A percentile compares a stretch with the other conserved stretches of the same genome.
Evolutionary conservation across 495 filamentous ascomycete genomes (phyloP).

Genomic region (Talaromyces wortmannii): DNA sequence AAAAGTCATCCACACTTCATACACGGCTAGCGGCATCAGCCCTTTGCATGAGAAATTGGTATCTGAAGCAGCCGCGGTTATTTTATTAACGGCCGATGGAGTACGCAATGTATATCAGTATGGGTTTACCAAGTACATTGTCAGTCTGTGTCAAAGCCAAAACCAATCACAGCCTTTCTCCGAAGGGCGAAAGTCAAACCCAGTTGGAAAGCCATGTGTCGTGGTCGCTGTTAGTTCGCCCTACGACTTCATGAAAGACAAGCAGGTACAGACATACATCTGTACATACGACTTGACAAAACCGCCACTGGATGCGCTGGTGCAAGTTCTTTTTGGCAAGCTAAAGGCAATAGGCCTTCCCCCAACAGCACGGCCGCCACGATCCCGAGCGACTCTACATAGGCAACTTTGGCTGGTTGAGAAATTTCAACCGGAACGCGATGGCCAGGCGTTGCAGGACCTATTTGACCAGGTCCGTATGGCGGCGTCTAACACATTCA

Average conservation of each 20-base stretch:
- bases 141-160: slow-evolving; percentile 1
- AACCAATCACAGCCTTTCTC: not conserved
- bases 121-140: slow-evolving; percentile 2
- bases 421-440: not conserved
- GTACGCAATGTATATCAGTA: slow-evolving; percentile 5
- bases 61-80: slow-evolving; percentile 1
- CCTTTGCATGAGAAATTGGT: slow-evolving; percentile 1
- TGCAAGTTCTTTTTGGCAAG: slow-evolving; percentile 2
- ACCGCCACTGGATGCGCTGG: not conserved
- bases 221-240: slow-evolving; percentile 3
- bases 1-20: slow-evolving; percentile 3
- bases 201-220: not conserved
- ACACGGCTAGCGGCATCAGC: slow-evolving; percentile 3
- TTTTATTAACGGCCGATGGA: slow-evolving; percentile 3
- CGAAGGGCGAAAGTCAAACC: no score
- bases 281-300: slow-evolving; percentile 3
- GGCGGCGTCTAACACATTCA: slow-evolving; percentile 1
- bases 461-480: slow-evolving; percentile 3
- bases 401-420: slow-evolving; percentile 3
- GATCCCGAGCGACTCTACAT: not conserved
- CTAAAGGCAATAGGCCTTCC: not conserved
- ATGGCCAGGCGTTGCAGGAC: not conserved
- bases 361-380: not conserved
- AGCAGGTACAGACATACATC: slow-evolving; percentile 1
- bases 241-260: slow-evolving; percentile 4